Percentiles rank a stretch among this genome's conserved stretches.
phyloP scores from a whole-genome alignment of 768 basidiomycete species.

The Imleria badia region DNA sequence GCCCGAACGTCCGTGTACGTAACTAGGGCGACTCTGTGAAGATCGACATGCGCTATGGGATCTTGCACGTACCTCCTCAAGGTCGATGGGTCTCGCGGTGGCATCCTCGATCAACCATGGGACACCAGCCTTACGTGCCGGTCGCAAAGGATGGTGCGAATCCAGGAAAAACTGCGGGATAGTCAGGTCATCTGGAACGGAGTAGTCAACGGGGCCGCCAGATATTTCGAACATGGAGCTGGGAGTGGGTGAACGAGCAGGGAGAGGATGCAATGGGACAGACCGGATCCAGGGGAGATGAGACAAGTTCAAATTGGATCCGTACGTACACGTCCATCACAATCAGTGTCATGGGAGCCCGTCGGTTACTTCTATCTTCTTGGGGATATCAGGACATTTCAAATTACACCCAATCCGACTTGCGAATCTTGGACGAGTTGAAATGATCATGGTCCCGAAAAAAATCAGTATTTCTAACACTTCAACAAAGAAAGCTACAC shows the following conservation, averaged over 20 bases:
- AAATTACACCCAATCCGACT: background rate
- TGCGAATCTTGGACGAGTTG: background rate
- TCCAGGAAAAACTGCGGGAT: slow-evolving; percentile 68
- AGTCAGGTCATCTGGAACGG: slow-evolving; percentile 61
- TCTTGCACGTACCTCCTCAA: slow-evolving; percentile 45
- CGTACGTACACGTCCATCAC: background rate
- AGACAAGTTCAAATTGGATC: background rate
- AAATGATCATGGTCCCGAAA: too few relatives aligned
- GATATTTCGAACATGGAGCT: slow-evolving; percentile 23
- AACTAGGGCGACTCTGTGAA: slow-evolving; percentile 27
- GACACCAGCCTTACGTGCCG: slow-evolving; percentile 41
- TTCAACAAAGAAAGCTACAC: too few relatives aligned
- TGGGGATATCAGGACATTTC: background rate
- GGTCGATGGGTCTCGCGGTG: slow-evolving; percentile 43
- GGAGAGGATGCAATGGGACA: background rate
- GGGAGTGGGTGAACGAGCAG: background rate
- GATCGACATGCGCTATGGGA: background rate
- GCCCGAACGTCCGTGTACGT: slow-evolving; percentile 43
- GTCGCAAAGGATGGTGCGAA: slow-evolving; percentile 40
- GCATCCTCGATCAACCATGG: slow-evolving; percentile 64
- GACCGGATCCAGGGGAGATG: background rate
- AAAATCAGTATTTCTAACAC: too few relatives aligned
- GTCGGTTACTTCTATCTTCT: background rate
- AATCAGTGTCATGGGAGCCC: background rate
- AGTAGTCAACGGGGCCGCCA: slow-evolving; percentile 31